Evolutionary conservation across 306 rosid genomes (phyloP).

Genomic region (Cucurbita pepo): DNA sequence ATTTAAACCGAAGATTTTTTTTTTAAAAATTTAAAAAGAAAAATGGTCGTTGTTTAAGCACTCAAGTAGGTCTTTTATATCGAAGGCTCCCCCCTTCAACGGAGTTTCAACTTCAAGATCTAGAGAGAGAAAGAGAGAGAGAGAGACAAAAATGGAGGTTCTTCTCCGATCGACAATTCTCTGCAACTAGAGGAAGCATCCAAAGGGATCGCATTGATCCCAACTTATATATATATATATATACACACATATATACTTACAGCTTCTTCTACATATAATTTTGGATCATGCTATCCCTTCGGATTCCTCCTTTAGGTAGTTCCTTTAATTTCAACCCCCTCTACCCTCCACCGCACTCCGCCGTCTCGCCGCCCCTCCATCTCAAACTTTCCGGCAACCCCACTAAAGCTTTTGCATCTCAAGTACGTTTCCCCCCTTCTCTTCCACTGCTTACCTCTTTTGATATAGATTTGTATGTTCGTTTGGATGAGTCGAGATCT

Average conservation of each 20-base stretch:
- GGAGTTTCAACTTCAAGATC: not conserved
- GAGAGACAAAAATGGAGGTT: not conserved
- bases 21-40: too few relatives aligned
- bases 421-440: not conserved
- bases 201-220: slow-evolving; percentile 39
- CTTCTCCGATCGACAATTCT: not conserved
- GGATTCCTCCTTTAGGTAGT: slow-evolving; percentile 3
- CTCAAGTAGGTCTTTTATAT: not conserved
- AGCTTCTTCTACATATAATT: not conserved
- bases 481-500: not conserved
- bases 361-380: not conserved
- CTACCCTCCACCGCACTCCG: not conserved
- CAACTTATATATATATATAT: not conserved
- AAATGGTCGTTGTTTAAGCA: not conserved
- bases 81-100: not conserved
- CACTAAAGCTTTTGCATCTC: not conserved
- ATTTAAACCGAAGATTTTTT: not conserved
- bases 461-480: not conserved
- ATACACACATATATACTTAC: too few relatives aligned
- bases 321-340: not conserved
- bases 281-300: slow-evolving; percentile 11
- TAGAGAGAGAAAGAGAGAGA: not conserved
- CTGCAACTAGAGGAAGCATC: slow-evolving; percentile 14
- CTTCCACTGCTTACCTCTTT: not conserved
- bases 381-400: not conserved